Percentiles rank a stretch among this genome's conserved stretches.
These are phyloP conservation scores for Guyanaporus albipodus DNA, from an alignment of 768 basidiomycete genomes.

Conservation along the genomic window DNA sequence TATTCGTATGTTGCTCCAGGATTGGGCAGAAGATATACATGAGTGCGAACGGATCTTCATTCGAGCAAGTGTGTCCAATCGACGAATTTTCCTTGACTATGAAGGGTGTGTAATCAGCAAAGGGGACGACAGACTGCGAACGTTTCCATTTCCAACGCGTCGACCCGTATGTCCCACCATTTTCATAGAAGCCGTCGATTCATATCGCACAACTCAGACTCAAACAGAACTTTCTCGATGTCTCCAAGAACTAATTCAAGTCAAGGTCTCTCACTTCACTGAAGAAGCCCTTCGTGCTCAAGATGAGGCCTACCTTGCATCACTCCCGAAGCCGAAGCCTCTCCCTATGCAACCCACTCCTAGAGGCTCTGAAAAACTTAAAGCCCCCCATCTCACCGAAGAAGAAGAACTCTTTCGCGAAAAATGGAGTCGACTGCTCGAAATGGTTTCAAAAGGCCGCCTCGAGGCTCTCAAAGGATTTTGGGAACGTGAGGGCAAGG, in stretches of 20 bases:
- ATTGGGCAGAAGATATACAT: constrained; percentile 85
- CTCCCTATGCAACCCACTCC: constrained; percentile 37
- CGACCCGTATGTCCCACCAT: constrained; percentile 62
- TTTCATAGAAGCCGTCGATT: neutral
- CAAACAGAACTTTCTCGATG: constrained; percentile 87
- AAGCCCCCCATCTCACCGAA: constrained; percentile 59
- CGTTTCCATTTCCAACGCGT: constrained; percentile 94
- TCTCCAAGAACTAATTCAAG: constrained; percentile 77
- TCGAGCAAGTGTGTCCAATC: constrained; percentile 82
- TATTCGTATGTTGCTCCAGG: constrained; percentile 74
- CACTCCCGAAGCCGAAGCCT: constrained; percentile 77
- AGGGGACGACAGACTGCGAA: constrained; percentile 78
- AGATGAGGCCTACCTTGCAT: constrained; percentile 87
- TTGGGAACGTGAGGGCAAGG: constrained; percentile 64
- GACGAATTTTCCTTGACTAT: constrained; percentile 86
- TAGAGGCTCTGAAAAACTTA: constrained; percentile 42
- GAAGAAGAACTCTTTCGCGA: constrained; percentile 80
- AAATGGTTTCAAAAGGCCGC: constrained; percentile 86
- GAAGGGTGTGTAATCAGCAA: constrained; percentile 74
- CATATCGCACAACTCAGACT: constrained; percentile 48
- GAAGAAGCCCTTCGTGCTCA: constrained; percentile 79
- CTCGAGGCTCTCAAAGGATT: constrained; percentile 78
- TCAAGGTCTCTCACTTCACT: constrained; percentile 82
- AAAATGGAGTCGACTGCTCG: constrained; percentile 79
- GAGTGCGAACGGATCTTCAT: constrained; percentile 91